phyloP scores from a whole-genome alignment of 768 basidiomycete genomes.

The Mycena vulgaris region DNA sequence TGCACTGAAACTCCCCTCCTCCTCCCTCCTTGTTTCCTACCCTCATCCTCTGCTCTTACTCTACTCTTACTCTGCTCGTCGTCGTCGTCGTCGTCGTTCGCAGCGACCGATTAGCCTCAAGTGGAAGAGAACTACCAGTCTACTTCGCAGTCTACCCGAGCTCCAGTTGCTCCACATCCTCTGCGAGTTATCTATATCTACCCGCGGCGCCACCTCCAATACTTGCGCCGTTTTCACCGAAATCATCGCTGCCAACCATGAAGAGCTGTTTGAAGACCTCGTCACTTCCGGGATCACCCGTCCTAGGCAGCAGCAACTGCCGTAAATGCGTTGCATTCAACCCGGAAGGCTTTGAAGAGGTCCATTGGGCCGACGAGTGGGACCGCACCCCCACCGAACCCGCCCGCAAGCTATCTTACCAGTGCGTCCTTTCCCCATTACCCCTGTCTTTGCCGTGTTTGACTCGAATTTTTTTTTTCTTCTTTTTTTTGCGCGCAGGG shows the following conservation, averaged over 20 bases:
- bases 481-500: slow-evolving; percentile 53
- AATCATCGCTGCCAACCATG: slow-evolving; percentile 39
- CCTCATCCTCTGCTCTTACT: neutral
- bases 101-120: too few relatives aligned
- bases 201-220: neutral
- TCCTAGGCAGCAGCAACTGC: slow-evolving; percentile 19
- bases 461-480: slow-evolving; percentile 1
- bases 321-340: slow-evolving; percentile 78
- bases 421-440: slow-evolving; percentile 61
- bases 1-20: neutral
- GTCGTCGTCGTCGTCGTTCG: too few relatives aligned
- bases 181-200: too few relatives aligned
- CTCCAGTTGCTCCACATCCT: too few relatives aligned
- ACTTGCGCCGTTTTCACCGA: neutral
- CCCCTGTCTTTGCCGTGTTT: neutral
- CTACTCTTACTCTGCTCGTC: neutral
- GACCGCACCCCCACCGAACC: slow-evolving; percentile 82
- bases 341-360: slow-evolving; percentile 66
- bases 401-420: slow-evolving; percentile 72
- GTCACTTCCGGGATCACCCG: slow-evolving; percentile 40
- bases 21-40: neutral
- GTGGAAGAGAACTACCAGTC: neutral
- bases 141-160: neutral
- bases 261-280: slow-evolving; percentile 58
- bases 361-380: slow-evolving; percentile 83